Base-by-base conservation (phyloP, 2,329 filamentous ascomycete species). In the Akanthomyces muscarius region DNA sequence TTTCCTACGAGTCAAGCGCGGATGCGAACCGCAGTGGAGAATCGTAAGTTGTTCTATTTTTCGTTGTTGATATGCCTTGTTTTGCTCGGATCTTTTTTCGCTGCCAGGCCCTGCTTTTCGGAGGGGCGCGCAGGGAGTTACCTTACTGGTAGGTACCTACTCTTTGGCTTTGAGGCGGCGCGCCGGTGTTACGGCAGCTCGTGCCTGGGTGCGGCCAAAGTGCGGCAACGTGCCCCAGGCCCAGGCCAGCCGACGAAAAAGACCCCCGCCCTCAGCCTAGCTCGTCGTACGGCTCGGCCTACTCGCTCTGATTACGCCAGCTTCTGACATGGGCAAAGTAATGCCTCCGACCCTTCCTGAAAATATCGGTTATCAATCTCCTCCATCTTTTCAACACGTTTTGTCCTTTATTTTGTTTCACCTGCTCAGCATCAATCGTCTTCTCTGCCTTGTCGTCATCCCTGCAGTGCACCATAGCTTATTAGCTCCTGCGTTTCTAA, bases 1-100 rank as follows among this genome's bases (percentile, higher is more conserved):
- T 69, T 21, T 73, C 73, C 33, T 73, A 71, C 52, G 71, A 75
- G 63, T 75, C 72, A 14, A 75, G 76, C 61, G 69, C 68, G 13
- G 75, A 77, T 50, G 66, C 61, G 66, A 64, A 59, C 21, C 44
- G 44, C 30, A 57, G 38, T 51, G 44, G 41, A 70, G 71, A 74
- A 66, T 71, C 63, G 65, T 68, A 68, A 65, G 68, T 66, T 18
- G 36, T 5, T 48, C 10, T 56, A 41, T 52, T 51, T 59, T 64
- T 61, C 64, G 25, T 61, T 53, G 61, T 51, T 64, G 30, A 45
- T 61, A 62, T 28, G 30, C n/a, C n/a, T 57, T 67, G 62, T 61
- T 54, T 66, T 51, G 56, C 64, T 58, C n/a, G 47, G 65, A 63
- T 53, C 47, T 61, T 41, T 64, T 56, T 52, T 67, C 62, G 63